Base-by-base conservation (phyloP, 116 monocot species). In the Thalassia testudinum region DNA sequence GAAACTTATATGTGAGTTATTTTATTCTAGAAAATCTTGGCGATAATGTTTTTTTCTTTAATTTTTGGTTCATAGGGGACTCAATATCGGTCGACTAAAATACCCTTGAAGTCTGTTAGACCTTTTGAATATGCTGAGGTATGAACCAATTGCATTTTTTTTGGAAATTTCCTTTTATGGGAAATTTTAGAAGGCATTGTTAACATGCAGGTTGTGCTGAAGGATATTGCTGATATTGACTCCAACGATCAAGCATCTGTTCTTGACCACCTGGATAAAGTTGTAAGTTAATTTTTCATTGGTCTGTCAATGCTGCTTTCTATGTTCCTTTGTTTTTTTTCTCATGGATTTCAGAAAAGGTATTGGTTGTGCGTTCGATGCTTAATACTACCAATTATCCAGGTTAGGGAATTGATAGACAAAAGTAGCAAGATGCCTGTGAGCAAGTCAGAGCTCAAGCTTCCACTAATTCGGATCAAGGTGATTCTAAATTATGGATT, bases 81-180 rank as follows among this genome's bases (percentile, higher is more conserved):
- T 62, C 82, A 99, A 45, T 99, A 99, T 50, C 82, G 99, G 28
- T 82, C 99, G 37, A 82, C 79, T 47, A 99, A 90, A 70, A 90
- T 99, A 75, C 90, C 90, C 54, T 43, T 99, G 60, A 90, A 80
- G 62, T 99, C 82, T 22, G 99, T 99, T 18, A 82, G 99, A 57
- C 90, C 85, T 55, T 99, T 99, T 70, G 82, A 99, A 55, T 99
- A 99, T 80, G 70, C 76, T 52, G 99, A 99, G 79, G 95, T 85
- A 75, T 56, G 63, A 27, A 54, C 11, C 2, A 13, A 44, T 8
- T 44, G 15, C 30, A 34, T 34, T 34, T 34, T 34, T 10, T 34
- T 34, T 3, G 3, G 3, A 34, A 5, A 10, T 34, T 3, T 34
- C 10, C 30, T 34, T 5, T 5, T 34, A 34, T 34, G 10, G 3